These are phyloP conservation scores for Tripterygium wilfordii DNA, from an alignment of 177 flowering plant species.

Conservation along the genomic window DNA sequence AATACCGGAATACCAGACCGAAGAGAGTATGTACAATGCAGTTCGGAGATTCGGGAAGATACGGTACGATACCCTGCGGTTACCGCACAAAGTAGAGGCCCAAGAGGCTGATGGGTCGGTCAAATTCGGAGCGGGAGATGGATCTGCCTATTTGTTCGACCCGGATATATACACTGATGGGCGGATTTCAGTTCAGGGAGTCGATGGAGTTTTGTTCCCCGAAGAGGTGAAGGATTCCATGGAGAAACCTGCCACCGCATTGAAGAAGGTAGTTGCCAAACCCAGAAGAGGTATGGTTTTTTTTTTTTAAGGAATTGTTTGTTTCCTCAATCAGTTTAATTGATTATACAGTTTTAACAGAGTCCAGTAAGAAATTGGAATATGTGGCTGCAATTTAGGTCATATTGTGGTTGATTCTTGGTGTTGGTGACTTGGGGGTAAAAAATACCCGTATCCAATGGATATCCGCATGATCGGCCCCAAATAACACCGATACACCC, in stretches of 20 bases:
- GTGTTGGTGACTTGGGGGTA: too few species aligned
- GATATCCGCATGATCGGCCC: too few species aligned
- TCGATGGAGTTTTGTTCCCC: slow-evolving; percentile 33
- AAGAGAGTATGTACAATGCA: slow-evolving; percentile 94
- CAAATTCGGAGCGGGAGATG: slow-evolving; percentile 62
- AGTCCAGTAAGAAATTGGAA: background rate
- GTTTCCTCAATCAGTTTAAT: background rate
- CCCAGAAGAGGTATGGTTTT: slow-evolving; percentile 16
- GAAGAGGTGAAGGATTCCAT: slow-evolving; percentile 12
- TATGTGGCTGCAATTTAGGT: too few species aligned
- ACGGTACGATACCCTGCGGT: slow-evolving; percentile 60
- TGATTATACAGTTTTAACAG: background rate
- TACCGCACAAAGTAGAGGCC: slow-evolving; percentile 71
- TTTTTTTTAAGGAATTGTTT: background rate
- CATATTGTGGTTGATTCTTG: too few species aligned
- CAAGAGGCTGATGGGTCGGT: slow-evolving; percentile 94
- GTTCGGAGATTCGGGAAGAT: slow-evolving; percentile 86
- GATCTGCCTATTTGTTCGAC: slow-evolving; percentile 32
- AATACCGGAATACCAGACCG: slow-evolving; percentile 92
- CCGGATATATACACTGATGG: slow-evolving; percentile 37
- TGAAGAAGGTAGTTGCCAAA: slow-evolving; percentile 21
- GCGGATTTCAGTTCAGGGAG: slow-evolving; percentile 36
- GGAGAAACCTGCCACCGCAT: slow-evolving; percentile 7
- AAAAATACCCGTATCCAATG: too few species aligned
- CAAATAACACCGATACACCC: too few species aligned